Base-by-base conservation (phyloP, 2,329 filamentous ascomycete species). In the Huntiella abstrusa region DNA sequence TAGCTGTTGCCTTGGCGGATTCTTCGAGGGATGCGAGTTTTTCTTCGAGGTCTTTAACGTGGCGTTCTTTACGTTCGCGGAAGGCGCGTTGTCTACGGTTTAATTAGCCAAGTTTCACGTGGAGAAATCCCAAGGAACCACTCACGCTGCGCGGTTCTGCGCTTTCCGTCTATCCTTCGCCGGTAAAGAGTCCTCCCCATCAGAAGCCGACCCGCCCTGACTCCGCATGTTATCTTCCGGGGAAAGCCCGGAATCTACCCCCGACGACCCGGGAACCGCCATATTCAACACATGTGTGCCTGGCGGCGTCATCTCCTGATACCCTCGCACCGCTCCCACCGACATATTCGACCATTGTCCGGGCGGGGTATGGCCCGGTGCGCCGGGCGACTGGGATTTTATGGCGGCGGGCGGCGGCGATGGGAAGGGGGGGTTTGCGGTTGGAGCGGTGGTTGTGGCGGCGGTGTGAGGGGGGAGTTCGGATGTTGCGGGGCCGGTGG, bases 31-130 rank as follows among this genome's bases (percentile, higher is more conserved):
- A 70, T 43, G 75, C 79, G 22, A 96, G 76, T 59, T 93, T 91
- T 48, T 77, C 74, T 62, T 70, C 87, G 17, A 96, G 77, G 51
- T 96, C 86, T 60, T 87, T 87, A 52, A 96, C 86, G 57, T 93
- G 87, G 49, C 79, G 80, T 60, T 96, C 88, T 62, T 96, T 96
- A 54, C 88, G 80, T 62, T 96, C 88, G 51, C 88, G 84, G 61
- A 96, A 96, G 32, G 91, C 88, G 55, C 88, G 80, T 70, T 96
- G 91, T 41, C 88, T 95, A 52, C 22, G 33, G 8, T 40, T 4
- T n/a, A 22, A 32, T 41, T 15, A 33, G 17, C 32, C 19, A 49
- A n/a, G 19, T 40, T 28, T 17, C 41, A 6, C 17, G 10, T 43
- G 35, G 3, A 10, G 32, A 17, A 12, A 35, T 28, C 5, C 19